Base-by-base conservation (phyloP, 495 filamentous ascomycete species). In the Podospora pseudocomata region DNA sequence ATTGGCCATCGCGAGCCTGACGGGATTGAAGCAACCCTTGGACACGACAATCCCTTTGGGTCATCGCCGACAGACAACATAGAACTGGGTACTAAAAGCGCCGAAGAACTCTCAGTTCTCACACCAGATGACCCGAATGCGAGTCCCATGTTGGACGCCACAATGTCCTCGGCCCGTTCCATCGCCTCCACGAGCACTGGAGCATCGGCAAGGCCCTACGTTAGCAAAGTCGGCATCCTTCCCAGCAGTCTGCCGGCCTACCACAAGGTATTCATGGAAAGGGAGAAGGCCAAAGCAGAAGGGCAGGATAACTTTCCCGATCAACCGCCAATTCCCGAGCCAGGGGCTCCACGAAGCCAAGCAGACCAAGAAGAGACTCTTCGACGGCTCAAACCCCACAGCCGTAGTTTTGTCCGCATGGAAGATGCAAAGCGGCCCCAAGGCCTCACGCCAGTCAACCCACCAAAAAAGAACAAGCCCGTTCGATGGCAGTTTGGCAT, bases 401-500 rank as follows among this genome's bases (percentile, higher is more conserved):
- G 87, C 63, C 87, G 90, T 58, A 83, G 75, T 71, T 81, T 80
- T 67, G 76, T 81, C 60, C 86, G 89, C 73, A 77, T 88, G 76
- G 86, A 86, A 74, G 86, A 82, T 69, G 87, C 78, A n/a, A 82
- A 79, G 54, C 88, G 89, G 34, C 91, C 92, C 1, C 89, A 90
- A 61, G 82, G 82, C 4, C 86, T 87, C 69, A 87, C 87, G 15
- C 85, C 87, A 7, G 81, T 82, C 27, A 83, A 86, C 27, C 79
- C 88, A 59, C 23, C 80, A 28, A 94, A 91, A 76, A 91, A 89
- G 77, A 80, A 77, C 30, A 86, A 86, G 65, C 86, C 88, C 3
- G 91, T 92, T 1, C 91, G 92, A 67, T 99, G 95, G 95, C 96
- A 98, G 78, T 99, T 98, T 75, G 95, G 95, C 34, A 99, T 99